These are phyloP conservation scores for Cerrena zonata DNA, from an alignment of 1,284 basidiomycete species.

Conservation along the genomic window DNA sequence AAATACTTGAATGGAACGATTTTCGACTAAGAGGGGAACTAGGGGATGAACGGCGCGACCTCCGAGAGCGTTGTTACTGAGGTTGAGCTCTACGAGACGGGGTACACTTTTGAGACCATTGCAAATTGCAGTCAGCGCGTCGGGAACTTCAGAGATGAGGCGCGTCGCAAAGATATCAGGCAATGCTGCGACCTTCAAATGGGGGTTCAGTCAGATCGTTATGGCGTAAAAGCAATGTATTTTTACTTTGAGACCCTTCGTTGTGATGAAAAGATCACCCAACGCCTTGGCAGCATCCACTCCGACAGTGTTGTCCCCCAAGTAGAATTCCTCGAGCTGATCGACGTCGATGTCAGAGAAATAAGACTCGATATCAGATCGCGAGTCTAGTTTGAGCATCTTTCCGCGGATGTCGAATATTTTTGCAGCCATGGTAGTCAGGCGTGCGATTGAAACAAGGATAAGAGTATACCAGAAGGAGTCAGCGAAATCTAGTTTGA, in stretches of 20 bases:
- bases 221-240: constrained; percentile 1
- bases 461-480: not conserved
- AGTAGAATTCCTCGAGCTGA: constrained; percentile 80
- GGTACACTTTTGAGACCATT: constrained; percentile 78
- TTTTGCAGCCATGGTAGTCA: constrained; percentile 9
- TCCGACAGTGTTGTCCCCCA: constrained; percentile 95
- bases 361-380: constrained; percentile 76
- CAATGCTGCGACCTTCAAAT: constrained; percentile 94
- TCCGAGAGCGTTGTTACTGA: constrained; percentile 96
- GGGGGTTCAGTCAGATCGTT: constrained; percentile 3
- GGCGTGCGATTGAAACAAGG: no score
- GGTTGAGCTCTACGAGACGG: constrained; percentile 81
- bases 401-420: constrained; percentile 57
- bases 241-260: constrained; percentile 62
- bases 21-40: constrained; percentile 81
- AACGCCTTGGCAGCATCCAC: constrained; percentile 86
- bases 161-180: constrained; percentile 98
- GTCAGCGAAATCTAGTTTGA: no score
- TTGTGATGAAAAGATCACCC: constrained; percentile 72
- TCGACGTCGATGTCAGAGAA: constrained; percentile 64
- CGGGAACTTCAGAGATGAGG: constrained; percentile 92
- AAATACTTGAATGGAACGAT: constrained; percentile 75
- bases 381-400: constrained; percentile 78
- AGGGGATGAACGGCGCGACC: constrained; percentile 93
- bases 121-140: constrained; percentile 83